Conservation (phyloP, 2,329 filamentous ascomycete species). For the Colletotrichum graminicola region DNA sequence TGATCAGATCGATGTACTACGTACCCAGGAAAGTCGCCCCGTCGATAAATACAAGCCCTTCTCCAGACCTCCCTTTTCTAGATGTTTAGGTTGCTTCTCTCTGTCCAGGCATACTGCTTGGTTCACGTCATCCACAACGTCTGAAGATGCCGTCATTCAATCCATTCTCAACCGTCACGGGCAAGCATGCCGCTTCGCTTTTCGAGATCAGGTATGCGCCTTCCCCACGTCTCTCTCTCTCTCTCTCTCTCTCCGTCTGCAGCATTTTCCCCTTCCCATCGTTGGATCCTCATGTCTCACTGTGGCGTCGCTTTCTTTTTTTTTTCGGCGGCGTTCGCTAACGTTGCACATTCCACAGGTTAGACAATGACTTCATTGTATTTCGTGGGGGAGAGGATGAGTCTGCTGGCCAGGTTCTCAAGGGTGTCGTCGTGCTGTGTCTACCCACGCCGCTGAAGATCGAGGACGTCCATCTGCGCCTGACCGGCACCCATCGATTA, state of each 20-base stretch:
- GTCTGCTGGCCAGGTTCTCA: slow-evolving; percentile 79
- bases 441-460: slow-evolving; percentile 76
- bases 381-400: slow-evolving; percentile 82
- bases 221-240: slow-evolving; percentile 2
- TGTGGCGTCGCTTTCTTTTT: background rate
- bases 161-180: slow-evolving; percentile 65
- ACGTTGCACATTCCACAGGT: slow-evolving; percentile 58
- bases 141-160: slow-evolving; percentile 68
- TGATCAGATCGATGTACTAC: slow-evolving; percentile 36
- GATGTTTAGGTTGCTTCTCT: slow-evolving; percentile 31
- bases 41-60: slow-evolving; percentile 40
- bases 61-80: slow-evolving; percentile 37
- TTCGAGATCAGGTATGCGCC: slow-evolving; percentile 69
- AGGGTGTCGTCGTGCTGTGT: slow-evolving; percentile 80
- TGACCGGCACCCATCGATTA: slow-evolving; percentile 77
- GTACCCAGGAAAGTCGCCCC: slow-evolving; percentile 29
- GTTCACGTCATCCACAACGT: slow-evolving; percentile 66
- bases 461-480: slow-evolving; percentile 78
- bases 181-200: slow-evolving; percentile 64
- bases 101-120: slow-evolving; percentile 60
- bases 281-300: background rate
- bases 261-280: slow-evolving; percentile 16
- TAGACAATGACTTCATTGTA: slow-evolving; percentile 84
- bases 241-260: slow-evolving; percentile 20
- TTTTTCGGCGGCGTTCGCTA: slow-evolving; percentile 34